Conservation (phyloP, 2,329 filamentous ascomycete genomes). For the Scopulariopsis brevicaulis region DNA sequence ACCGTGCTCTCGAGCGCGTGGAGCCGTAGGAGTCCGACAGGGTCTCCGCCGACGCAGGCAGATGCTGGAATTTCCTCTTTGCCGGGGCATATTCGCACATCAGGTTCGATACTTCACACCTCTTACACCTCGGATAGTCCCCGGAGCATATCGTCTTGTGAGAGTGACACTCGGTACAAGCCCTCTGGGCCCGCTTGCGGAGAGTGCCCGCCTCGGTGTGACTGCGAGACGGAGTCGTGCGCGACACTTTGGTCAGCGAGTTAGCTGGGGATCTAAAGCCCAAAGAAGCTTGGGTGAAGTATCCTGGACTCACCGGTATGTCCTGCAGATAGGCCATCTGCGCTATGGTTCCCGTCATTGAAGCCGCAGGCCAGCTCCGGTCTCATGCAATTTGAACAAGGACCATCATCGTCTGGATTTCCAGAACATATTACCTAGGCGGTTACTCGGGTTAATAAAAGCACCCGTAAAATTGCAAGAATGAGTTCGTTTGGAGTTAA, state of each 20-base stretch:
- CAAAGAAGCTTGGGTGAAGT: not conserved
- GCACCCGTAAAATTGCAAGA: not conserved
- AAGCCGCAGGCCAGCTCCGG: constrained; percentile 25
- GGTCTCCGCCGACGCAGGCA: constrained; percentile 12
- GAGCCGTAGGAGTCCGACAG: not conserved
- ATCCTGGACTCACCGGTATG: not conserved
- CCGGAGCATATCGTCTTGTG: constrained; percentile 32
- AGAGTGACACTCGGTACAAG: constrained; percentile 27
- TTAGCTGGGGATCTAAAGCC: constrained; percentile 1
- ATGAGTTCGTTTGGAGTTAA: not conserved
- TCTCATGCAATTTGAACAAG: constrained; percentile 24
- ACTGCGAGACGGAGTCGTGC: constrained; percentile 25
- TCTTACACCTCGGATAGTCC: constrained; percentile 24
- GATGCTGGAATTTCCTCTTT: constrained; percentile 24
- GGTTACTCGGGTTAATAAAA: not conserved
- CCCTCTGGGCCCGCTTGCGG: constrained; percentile 27
- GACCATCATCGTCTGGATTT: constrained; percentile 17
- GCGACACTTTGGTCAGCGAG: constrained; percentile 4
- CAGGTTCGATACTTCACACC: constrained; percentile 22
- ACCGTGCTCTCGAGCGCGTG: constrained; percentile 1
- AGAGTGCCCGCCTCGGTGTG: constrained; percentile 29
- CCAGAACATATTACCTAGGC: constrained; percentile 29
- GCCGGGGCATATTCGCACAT: constrained; percentile 25
- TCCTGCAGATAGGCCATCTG: not conserved
- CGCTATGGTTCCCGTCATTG: constrained; percentile 4